Evolutionary conservation across 257 asterid species (phyloP).

Genomic region (Solanum microdontum): DNA sequence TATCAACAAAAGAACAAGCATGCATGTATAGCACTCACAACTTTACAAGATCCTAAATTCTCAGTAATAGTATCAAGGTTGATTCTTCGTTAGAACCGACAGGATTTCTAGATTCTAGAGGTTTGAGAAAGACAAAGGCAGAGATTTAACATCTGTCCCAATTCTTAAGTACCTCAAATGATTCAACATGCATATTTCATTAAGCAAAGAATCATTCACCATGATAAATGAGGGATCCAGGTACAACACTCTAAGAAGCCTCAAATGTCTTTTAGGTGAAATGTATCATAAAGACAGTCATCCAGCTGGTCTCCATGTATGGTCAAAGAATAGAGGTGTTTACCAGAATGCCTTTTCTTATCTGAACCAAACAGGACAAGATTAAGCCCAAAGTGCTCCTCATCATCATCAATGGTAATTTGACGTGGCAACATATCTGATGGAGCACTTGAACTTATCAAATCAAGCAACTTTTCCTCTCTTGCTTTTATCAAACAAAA

Average conservation of each 20-base stretch:
- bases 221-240: background rate
- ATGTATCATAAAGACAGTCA: background rate
- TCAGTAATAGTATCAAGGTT: background rate
- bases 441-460: background rate
- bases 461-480: background rate
- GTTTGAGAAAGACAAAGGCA: background rate
- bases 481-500: slow-evolving; percentile 10
- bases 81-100: background rate
- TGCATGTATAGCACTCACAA: too few relatives aligned
- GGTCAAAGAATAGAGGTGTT: background rate
- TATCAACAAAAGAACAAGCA: too few relatives aligned
- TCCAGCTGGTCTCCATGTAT: background rate
- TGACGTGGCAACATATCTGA: background rate
- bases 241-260: slow-evolving; percentile 6
- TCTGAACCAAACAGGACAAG: too few relatives aligned
- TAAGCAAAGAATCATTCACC: background rate
- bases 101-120: background rate
- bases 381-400: background rate
- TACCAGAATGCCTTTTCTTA: background rate
- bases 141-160: background rate
- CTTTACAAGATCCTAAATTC: background rate
- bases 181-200: background rate
- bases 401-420: rapidly evolving
- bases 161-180: background rate
- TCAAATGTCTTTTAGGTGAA: background rate